Evolutionary conservation across 139 green algal genomes (phyloP), one percentile per base, ranked within the genome.

Genomic region (Micractinium sp.): DNA sequence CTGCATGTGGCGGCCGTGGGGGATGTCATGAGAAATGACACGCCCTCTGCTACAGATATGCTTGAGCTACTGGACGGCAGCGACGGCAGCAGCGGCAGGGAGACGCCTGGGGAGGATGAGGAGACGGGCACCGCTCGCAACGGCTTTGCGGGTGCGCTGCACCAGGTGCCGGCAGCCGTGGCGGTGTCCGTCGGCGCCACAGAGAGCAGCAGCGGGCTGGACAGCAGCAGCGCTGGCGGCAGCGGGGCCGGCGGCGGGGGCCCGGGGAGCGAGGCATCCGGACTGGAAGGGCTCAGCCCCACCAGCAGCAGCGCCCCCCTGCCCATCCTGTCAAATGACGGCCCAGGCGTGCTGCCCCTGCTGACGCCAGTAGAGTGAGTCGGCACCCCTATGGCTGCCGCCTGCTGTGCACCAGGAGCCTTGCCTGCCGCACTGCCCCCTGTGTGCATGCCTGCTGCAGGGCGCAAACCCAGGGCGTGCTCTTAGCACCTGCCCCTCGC

Each of bases 301-400:
- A n/a, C 19, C 36, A 33, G n/a, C 60, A 33, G 31, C 38, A 87
- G 66, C 83, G 20, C 31, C 2, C 83, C 83, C 27, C 4, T 81
- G 66, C 83, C 83, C 12, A 87, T 87, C 33, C 41, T 25, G 63
- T 25, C 27, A 23, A 27, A 27, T 27, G 25, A 12, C 0, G 83
- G n/a, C 60, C n/a, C 5, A 0, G 16, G 25, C n/a, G 31, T 47
- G 38, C 38, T 87, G 63, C 83, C 83, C 0, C 71, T 87, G 83
- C 83, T 87, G 27, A 87, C 38, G 0, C 83, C 83, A 16, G n/a
- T 87, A 36, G 41, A 79, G 83, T 87, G 66, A 87, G 83, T 38
- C 12, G 5, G n/a, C 16, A 18, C 9, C 67, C 67, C n/a, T 39
- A 1, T n/a, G n/a, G n/a, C n/a, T n/a, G n/a, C n/a, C n/a, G n/a